Evolutionary conservation across 108 stramenopile genomes (phyloP), one percentile per base, ranked within the genome.

Genomic region (Asterionellopsis glacialis): DNA sequence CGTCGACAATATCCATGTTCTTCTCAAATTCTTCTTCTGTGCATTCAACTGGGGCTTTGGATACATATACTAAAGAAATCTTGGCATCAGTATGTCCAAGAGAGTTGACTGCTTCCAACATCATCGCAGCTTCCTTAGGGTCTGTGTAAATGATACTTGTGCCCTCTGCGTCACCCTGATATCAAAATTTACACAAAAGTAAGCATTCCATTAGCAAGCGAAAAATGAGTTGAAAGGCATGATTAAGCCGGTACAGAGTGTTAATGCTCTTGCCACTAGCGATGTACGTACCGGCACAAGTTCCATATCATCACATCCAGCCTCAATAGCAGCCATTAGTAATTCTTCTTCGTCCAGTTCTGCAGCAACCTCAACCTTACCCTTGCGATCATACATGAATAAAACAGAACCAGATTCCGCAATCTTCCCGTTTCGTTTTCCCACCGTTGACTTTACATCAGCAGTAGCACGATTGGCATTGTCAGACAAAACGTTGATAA

Each of bases 1-100:
- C 91, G 60, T 96, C 96, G 55, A 98, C 83, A 45, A 94, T 93
- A 24, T 75, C 65, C 83, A 98, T 81, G 80, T 98, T 98, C 61
- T 72, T 77, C 52, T 98, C 96, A 63, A 97, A 93, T 19, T 96
- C 94, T 26, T 93, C 96, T 12, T 98, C 95, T 22, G 72, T 70
- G 47, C 77, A 78, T 65, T 96, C 96, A 23, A 96, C 88, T 2
- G 95, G 92, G 11, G 84, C 87, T 51, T 92, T 93, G 43, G 74
- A 83, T 10, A 94, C 74, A 49, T 83, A 76, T 9, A 66, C 57
- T 28, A 97, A 69, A 19, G 80, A 77, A 82, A 87, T 83, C 49
- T 85, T 85, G 9, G 67, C 68, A 0, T 81, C 76, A 28, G 74
- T 79, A 22, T 80, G 66, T 1, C 88, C 88, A 60, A 93, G 65